A percentile compares a stretch with the other conserved stretches of the same genome.
Evolutionary conservation across 2,329 filamentous ascomycete species (phyloP).

Genomic region (Orbilia blumenaviensis): DNA sequence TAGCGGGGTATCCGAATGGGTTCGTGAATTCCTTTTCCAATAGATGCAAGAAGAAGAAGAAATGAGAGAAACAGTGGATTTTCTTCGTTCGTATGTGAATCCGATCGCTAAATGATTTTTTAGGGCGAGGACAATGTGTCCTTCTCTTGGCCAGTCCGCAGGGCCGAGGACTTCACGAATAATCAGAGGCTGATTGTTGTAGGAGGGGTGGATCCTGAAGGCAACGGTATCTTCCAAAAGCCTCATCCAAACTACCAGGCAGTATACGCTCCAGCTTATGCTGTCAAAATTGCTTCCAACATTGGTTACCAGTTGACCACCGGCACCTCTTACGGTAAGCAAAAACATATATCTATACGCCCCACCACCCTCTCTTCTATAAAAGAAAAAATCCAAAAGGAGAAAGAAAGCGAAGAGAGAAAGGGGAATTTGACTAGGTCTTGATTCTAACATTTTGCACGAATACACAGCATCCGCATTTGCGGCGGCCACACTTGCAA

Average conservation of each 20-base stretch:
- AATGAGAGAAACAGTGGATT: no score
- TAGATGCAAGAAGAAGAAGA: no score
- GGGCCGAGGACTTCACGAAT: background rate
- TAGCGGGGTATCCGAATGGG: conserved; percentile 24
- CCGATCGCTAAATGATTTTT: background rate
- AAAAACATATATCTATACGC: background rate
- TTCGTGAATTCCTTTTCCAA: conserved; percentile 6
- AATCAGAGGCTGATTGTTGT: conserved; percentile 22
- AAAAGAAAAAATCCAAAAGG: background rate
- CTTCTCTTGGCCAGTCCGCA: conserved; percentile 20
- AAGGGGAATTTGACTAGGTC: no score
- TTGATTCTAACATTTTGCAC: background rate
- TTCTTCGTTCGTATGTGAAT: background rate
- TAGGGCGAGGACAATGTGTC: background rate
- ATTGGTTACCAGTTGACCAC: conserved; percentile 33
- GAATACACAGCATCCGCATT: conserved; percentile 16
- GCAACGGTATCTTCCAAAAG: conserved; percentile 27
- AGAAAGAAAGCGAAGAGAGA: no score
- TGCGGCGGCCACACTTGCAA: conserved; percentile 25
- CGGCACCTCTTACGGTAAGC: conserved; percentile 43
- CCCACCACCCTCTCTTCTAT: background rate
- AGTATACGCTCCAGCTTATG: conserved; percentile 28
- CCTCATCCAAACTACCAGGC: background rate
- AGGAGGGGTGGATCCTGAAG: conserved; percentile 25
- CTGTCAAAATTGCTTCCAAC: conserved; percentile 40